Conservation (phyloP, 2,329 filamentous ascomycete species). For the Teratosphaeria nubilosa region DNA sequence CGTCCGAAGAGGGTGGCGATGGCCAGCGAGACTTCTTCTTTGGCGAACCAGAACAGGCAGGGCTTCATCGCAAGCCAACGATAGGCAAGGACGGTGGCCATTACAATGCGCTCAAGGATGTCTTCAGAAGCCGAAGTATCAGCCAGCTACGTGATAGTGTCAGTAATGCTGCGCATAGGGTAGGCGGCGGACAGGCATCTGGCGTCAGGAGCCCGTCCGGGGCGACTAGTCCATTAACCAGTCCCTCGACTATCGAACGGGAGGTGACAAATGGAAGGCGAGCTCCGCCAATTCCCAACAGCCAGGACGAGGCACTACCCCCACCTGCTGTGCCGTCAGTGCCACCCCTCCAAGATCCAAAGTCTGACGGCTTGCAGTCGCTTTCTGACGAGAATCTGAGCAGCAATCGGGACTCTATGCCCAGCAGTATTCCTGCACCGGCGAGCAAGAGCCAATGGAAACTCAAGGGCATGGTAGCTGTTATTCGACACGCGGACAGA, state of each 20-base stretch:
- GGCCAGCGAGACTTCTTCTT: slow-evolving; percentile 3
- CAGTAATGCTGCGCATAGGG: slow-evolving; percentile 14
- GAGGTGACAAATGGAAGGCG: slow-evolving; percentile 5
- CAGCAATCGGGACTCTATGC: slow-evolving; percentile 3
- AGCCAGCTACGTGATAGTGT: slow-evolving; percentile 43
- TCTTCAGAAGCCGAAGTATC: slow-evolving; percentile 57
- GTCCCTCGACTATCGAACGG: slow-evolving; percentile 33
- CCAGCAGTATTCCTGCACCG: slow-evolving; percentile 35
- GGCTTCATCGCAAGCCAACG: slow-evolving; percentile 8
- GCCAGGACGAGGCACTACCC: slow-evolving; percentile 15
- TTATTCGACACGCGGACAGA: slow-evolving; percentile 90
- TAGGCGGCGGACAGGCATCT: slow-evolving; percentile 13
- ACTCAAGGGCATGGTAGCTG: slow-evolving; percentile 91
- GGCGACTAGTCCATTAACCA: slow-evolving; percentile 31
- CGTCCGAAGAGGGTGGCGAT: slow-evolving; percentile 15
- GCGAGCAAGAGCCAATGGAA: slow-evolving; percentile 90
- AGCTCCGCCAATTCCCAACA: slow-evolving; percentile 9
- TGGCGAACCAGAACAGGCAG: not conserved
- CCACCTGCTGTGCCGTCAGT: slow-evolving; percentile 17
- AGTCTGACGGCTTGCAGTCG: not conserved
- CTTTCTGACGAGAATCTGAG: slow-evolving; percentile 3
- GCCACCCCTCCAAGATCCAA: not conserved
- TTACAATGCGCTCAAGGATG: slow-evolving; percentile 42
- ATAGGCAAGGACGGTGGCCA: slow-evolving; percentile 22
- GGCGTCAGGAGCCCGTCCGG: slow-evolving; percentile 17